These are phyloP conservation scores for Acer yangbiense DNA, from an alignment of 345 rosid genomes.

Conservation along the genomic window DNA sequence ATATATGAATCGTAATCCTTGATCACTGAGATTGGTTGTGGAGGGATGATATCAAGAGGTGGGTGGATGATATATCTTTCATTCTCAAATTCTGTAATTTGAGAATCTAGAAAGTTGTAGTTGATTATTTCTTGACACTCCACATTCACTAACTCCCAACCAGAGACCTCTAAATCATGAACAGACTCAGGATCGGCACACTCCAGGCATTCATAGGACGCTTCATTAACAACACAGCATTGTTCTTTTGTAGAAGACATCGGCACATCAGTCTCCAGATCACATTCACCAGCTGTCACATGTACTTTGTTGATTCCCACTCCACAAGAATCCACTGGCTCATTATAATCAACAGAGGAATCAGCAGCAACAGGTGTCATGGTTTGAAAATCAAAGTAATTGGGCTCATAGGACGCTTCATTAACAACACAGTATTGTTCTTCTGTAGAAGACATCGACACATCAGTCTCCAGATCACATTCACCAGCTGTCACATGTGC, in stretches of 20 bases:
- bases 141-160: conserved; percentile 33
- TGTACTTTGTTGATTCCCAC: conserved; percentile 22
- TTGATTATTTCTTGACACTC: conserved; percentile 29
- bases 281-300: conserved; percentile 18
- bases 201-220: conserved; percentile 28
- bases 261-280: conserved; percentile 15
- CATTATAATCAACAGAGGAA: conserved; percentile 22
- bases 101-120: conserved; percentile 20
- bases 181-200: conserved; percentile 16
- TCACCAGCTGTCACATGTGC: conserved; percentile 23
- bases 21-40: conserved; percentile 18
- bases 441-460: conserved; percentile 16
- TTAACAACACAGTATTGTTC: conserved; percentile 32
- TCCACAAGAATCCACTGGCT: conserved; percentile 24
- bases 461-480: conserved; percentile 11
- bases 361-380: conserved; percentile 17
- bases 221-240: conserved; percentile 26
- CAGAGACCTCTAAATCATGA: conserved; percentile 25
- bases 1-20: conserved; percentile 8
- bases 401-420: conserved; percentile 21
- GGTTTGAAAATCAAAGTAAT: conserved; percentile 33
- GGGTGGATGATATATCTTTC: conserved; percentile 14
- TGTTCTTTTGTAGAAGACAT: conserved; percentile 26
- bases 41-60: conserved; percentile 6
- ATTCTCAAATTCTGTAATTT: conserved; percentile 15